These are phyloP conservation scores for Pseudogymnoascus sp. DNA, from an alignment of 2,329 filamentous ascomycete species.

Conservation along the genomic window DNA sequence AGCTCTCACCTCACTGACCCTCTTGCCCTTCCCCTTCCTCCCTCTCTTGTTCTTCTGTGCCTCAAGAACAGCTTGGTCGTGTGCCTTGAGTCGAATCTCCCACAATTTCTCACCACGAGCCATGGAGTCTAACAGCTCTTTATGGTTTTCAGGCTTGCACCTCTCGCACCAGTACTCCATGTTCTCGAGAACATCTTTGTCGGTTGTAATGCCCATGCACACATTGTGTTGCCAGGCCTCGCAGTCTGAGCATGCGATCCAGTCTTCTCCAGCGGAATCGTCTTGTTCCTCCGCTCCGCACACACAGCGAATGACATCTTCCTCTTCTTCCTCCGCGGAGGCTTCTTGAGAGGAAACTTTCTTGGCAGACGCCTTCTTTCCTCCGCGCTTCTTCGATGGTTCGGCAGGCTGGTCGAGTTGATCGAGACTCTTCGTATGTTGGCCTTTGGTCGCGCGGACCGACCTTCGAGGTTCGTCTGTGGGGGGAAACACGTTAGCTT, in stretches of 20 bases:
- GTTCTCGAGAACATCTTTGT: slow-evolving; percentile 44
- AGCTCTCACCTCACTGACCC: slow-evolving; percentile 50
- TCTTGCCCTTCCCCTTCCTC: slow-evolving; percentile 56
- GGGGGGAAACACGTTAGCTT: slow-evolving; percentile 20
- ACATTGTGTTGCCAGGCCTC: slow-evolving; percentile 96
- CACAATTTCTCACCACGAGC: slow-evolving; percentile 77
- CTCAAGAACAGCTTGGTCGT: slow-evolving; percentile 56
- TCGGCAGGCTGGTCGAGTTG: slow-evolving; percentile 56
- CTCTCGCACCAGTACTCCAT: slow-evolving; percentile 83
- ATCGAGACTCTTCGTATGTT: slow-evolving; percentile 84
- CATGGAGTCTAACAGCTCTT: slow-evolving; percentile 71
- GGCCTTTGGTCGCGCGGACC: slow-evolving; percentile 91
- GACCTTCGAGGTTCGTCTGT: slow-evolving; percentile 84
- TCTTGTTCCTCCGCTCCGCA: slow-evolving; percentile 83
- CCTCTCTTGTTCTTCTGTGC: slow-evolving; percentile 54
- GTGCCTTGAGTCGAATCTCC: slow-evolving; percentile 61
- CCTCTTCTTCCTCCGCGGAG: slow-evolving; percentile 35
- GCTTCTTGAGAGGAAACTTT: slow-evolving; percentile 21
- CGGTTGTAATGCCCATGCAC: slow-evolving; percentile 79
- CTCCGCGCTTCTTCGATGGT: slow-evolving; percentile 43
- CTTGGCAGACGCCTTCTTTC: slow-evolving; percentile 45
- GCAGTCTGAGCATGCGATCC: slow-evolving; percentile 94
- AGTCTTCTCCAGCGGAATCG: slow-evolving; percentile 78
- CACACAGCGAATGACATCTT: slow-evolving; percentile 77
- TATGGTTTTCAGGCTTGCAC: slow-evolving; percentile 79